A percentile compares a stretch with the other conserved stretches of the same genome.
phyloP scores from a whole-genome alignment of 352 stramenopile species.

The Phytophthora uliginosa region DNA sequence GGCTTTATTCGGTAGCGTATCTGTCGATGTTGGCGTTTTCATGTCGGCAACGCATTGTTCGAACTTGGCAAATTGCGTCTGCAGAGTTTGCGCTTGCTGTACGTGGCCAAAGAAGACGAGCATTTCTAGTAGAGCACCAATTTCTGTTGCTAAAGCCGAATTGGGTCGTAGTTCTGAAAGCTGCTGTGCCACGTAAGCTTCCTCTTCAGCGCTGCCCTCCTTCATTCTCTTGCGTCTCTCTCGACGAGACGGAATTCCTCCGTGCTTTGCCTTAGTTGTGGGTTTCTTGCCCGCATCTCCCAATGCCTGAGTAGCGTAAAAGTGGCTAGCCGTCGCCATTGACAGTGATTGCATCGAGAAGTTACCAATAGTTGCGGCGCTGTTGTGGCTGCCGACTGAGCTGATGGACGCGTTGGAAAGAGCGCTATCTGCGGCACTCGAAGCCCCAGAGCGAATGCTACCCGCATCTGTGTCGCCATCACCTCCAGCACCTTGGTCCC shows the following conservation, averaged over 20 bases:
- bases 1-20: background rate
- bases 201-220: slow-evolving; percentile 75
- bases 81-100: slow-evolving; percentile 50
- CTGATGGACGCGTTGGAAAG: slow-evolving; percentile 71
- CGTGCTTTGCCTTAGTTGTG: slow-evolving; percentile 52
- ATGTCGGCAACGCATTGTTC: slow-evolving; percentile 39
- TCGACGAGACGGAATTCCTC: slow-evolving; percentile 51
- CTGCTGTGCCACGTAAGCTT: slow-evolving; percentile 67
- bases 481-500: slow-evolving; percentile 33
- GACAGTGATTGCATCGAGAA: slow-evolving; percentile 72
- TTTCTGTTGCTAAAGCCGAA: slow-evolving; percentile 43
- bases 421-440: slow-evolving; percentile 66
- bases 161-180: slow-evolving; percentile 51
- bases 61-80: slow-evolving; percentile 54
- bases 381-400: slow-evolving; percentile 87
- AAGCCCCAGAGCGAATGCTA: slow-evolving; percentile 55
- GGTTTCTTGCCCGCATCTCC: slow-evolving; percentile 41
- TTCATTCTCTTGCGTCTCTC: slow-evolving; percentile 77
- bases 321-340: slow-evolving; percentile 71
- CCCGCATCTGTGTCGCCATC: slow-evolving; percentile 42
- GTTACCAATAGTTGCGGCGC: slow-evolving; percentile 68
- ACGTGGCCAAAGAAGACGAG: slow-evolving; percentile 64
- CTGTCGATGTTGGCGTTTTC: background rate
- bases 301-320: slow-evolving; percentile 72
- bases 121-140: slow-evolving; percentile 54